phyloP scores from a whole-genome alignment of 495 filamentous ascomycete genomes.

The Penicillium mononematosum region DNA sequence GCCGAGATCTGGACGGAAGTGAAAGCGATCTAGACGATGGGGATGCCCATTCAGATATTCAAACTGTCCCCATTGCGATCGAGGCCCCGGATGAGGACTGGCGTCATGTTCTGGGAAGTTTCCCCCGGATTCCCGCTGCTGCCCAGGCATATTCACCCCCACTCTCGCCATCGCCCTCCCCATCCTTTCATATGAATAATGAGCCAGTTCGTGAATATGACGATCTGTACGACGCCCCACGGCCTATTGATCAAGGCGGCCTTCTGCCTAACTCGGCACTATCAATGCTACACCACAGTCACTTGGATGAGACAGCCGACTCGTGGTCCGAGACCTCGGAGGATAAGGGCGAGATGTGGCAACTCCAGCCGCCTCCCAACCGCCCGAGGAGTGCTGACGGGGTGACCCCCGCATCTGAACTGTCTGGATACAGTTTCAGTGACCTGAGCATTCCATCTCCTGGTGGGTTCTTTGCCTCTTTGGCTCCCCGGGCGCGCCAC shows the following conservation, averaged over 20 bases:
- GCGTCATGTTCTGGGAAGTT: constrained; percentile 39
- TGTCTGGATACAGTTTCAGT: constrained; percentile 58
- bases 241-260: constrained; percentile 53
- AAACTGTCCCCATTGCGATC: constrained; percentile 38
- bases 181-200: constrained; percentile 20
- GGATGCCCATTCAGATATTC: constrained; percentile 19
- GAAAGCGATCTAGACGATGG: constrained; percentile 19
- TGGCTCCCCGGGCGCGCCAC: constrained; percentile 66
- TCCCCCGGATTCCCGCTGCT: constrained; percentile 35
- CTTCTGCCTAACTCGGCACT: constrained; percentile 75
- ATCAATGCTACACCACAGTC: constrained; percentile 73
- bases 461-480: constrained; percentile 84
- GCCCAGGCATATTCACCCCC: constrained; percentile 21
- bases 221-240: constrained; percentile 41
- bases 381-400: constrained; percentile 45
- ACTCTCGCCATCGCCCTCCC: background rate
- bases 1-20: constrained; percentile 30
- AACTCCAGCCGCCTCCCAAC: constrained; percentile 31
- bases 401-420: constrained; percentile 45
- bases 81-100: constrained; percentile 39
- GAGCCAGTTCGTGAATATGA: constrained; percentile 29
- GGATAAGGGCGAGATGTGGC: constrained; percentile 51
- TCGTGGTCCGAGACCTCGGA: constrained; percentile 47
- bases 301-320: constrained; percentile 51
- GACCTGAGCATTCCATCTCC: constrained; percentile 83